Conservation (phyloP, 2,329 filamentous ascomycete genomes). For the Colletotrichum australisinense region DNA sequence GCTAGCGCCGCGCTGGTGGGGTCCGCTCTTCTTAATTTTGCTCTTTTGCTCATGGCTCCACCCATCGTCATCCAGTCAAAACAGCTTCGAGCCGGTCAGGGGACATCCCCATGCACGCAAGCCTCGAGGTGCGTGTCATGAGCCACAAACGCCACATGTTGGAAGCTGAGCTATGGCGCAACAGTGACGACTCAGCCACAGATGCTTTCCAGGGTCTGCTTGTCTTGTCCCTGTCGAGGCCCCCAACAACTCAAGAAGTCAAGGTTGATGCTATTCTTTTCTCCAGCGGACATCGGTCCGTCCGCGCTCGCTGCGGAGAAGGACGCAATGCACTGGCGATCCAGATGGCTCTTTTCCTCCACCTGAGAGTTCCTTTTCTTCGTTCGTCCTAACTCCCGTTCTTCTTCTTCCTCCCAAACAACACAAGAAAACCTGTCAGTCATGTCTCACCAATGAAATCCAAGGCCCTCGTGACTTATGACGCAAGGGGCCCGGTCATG, state of each 20-base stretch:
- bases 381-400: neutral
- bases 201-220: neutral
- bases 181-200: constrained; percentile 31
- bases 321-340: neutral
- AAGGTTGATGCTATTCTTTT: constrained; percentile 18
- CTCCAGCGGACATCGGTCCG: constrained; percentile 22
- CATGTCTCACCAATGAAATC: constrained; percentile 31
- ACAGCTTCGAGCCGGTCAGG: constrained; percentile 3
- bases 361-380: neutral
- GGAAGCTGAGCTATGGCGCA: constrained; percentile 22
- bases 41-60: constrained; percentile 17
- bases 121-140: neutral
- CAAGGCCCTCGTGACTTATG: constrained; percentile 11
- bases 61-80: constrained; percentile 17
- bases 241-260: neutral
- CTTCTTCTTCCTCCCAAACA: neutral
- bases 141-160: constrained; percentile 31
- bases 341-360: neutral
- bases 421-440: constrained; percentile 4
- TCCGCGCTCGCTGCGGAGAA: constrained; percentile 11
- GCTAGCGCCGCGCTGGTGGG: constrained; percentile 3
- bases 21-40: constrained; percentile 19
- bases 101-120: neutral
- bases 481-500: constrained; percentile 29
- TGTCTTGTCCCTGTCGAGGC: neutral